These are phyloP conservation scores for Citrus glauca DNA, from an alignment of 345 rosid genomes.

Conservation along the genomic window DNA sequence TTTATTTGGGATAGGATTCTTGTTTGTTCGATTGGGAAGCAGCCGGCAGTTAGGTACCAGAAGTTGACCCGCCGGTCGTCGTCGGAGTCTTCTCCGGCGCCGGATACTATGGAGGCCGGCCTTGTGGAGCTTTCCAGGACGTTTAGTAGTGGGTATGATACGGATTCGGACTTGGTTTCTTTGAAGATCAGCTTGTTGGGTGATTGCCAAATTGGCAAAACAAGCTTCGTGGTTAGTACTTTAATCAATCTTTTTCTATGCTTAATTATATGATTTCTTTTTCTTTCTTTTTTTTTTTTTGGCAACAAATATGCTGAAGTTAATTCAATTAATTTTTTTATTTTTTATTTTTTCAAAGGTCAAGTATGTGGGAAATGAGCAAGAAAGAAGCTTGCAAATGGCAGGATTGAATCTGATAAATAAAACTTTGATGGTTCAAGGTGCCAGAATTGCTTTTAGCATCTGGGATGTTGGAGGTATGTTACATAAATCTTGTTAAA, in stretches of 20 bases:
- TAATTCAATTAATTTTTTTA: neutral
- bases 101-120: conserved; percentile 24
- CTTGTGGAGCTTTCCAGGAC: conserved; percentile 19
- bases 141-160: conserved; percentile 30
- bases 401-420: conserved; percentile 79
- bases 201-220: conserved; percentile 90
- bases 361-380: conserved; percentile 85
- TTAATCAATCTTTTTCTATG: neutral
- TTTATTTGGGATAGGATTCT: conserved; percentile 74
- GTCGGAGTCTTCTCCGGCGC: conserved; percentile 28
- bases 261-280: neutral
- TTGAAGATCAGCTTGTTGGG: conserved; percentile 92
- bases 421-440: conserved; percentile 77
- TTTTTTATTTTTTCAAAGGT: conserved; percentile 31
- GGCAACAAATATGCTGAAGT: neutral
- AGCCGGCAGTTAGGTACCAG: conserved; percentile 41
- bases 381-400: conserved; percentile 67
- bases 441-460: conserved; percentile 78
- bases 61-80: conserved; percentile 34
- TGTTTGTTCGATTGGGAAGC: conserved; percentile 65
- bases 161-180: conserved; percentile 76
- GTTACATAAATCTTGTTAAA: neutral
- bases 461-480: conserved; percentile 97
- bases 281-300: neutral
- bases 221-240: conserved; percentile 73